These are phyloP conservation scores for Camelina hispida DNA, from an alignment of 345 rosid species.

Conservation along the genomic window DNA sequence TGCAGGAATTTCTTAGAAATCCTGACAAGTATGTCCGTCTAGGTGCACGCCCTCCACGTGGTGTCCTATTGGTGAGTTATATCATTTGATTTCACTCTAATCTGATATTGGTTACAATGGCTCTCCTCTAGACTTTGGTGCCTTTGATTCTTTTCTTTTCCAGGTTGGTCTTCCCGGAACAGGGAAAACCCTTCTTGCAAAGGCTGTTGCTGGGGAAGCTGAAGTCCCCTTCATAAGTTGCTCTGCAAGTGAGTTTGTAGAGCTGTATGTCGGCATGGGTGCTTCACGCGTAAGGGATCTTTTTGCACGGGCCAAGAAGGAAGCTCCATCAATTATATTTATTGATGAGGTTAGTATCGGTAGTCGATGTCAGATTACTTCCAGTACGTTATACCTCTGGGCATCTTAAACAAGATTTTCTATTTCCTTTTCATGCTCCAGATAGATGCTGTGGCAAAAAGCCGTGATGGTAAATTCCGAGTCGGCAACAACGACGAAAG, in stretches of 20 bases:
- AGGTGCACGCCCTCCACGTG: slow-evolving; percentile 99
- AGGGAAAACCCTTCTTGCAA: slow-evolving; percentile 89
- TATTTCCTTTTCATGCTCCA: slow-evolving; percentile 43
- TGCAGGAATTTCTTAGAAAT: slow-evolving; percentile 92
- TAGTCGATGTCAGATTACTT: slow-evolving; percentile 7
- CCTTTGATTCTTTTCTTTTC: slow-evolving; percentile 42
- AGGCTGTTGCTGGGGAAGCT: slow-evolving; percentile 98
- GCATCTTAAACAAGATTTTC: slow-evolving; percentile 11
- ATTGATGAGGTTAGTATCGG: slow-evolving; percentile 77
- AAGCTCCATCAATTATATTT: slow-evolving; percentile 92
- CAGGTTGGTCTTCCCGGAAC: slow-evolving; percentile 99
- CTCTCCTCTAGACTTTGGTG: slow-evolving; percentile 4
- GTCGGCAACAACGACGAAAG: slow-evolving; percentile 91
- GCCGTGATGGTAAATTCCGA: slow-evolving; percentile 93
- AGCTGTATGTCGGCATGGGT: slow-evolving; percentile 98
- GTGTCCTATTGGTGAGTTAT: slow-evolving; percentile 87
- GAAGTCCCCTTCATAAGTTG: slow-evolving; percentile 95
- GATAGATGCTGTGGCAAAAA: slow-evolving; percentile 99
- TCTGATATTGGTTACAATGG: slow-evolving; percentile 1
- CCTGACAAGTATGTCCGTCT: slow-evolving; percentile 80
- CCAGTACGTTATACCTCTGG: not conserved
- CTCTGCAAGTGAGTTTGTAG: slow-evolving; percentile 96
- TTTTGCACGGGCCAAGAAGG: slow-evolving; percentile 96
- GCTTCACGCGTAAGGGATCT: slow-evolving; percentile 98
- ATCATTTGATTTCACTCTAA: not conserved